Evolutionary conservation across 306 rosid species (phyloP).

Genomic region (Prunus persica): DNA sequence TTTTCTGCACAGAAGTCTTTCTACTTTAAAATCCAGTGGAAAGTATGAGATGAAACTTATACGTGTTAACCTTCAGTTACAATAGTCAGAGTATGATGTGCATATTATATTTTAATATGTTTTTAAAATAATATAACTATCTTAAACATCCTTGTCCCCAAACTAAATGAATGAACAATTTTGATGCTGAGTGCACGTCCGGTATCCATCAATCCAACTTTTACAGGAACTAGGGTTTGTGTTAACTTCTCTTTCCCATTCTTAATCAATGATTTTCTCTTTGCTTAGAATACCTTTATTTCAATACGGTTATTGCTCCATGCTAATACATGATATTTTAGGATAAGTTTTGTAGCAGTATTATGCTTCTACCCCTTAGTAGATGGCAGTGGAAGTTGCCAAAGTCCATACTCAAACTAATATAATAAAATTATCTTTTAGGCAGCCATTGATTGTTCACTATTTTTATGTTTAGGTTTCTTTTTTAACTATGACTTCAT

Average conservation of each 20-base stretch:
- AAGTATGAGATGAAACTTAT: background rate
- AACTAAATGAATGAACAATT: no score
- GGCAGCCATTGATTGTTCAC: background rate
- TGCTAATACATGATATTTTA: background rate
- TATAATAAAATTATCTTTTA: background rate
- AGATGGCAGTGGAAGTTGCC: background rate
- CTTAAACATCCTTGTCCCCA: no score
- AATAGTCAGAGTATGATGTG: no score
- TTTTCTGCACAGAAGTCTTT: background rate
- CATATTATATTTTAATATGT: no score
- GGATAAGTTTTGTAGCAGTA: background rate
- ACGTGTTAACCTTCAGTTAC: no score
- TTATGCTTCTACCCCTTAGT: background rate
- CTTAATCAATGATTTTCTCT: no score
- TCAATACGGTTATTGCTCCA: background rate
- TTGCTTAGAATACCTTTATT: no score
- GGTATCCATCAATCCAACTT: no score
- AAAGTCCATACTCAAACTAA: background rate
- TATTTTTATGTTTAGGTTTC: background rate
- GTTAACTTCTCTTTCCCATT: no score
- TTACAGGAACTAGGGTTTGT: no score
- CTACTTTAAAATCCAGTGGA: background rate
- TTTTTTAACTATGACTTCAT: background rate
- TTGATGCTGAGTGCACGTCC: no score
- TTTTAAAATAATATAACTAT: no score